Evolutionary conservation across 306 rosid genomes (phyloP), one percentile per base, ranked within the genome.

Genomic region (Glycyrrhiza uralensis): DNA sequence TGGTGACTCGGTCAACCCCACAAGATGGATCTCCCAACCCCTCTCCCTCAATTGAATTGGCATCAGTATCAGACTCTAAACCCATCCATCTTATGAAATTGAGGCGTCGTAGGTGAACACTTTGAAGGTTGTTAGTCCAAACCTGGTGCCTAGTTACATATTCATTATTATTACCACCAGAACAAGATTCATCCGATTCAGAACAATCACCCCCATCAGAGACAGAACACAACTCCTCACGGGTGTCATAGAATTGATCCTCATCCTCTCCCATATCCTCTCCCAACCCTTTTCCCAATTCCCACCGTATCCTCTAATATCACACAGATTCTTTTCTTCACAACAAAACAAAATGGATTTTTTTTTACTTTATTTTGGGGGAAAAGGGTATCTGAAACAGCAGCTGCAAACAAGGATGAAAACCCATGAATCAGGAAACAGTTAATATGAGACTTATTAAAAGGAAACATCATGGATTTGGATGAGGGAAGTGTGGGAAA

Each of bases 21-120:
- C 63, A 22, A 23, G 42, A 71, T 32, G 20, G 61, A 80, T 71
- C 78, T 42, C 32, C 72, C 49, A 67, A 79, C 62, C 83, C 81
- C 47, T 75, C 81, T 39, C 60, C 70, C 63, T 26, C 33, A 33
- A 47, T 14, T 20, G 71, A 80, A 66, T 69, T 77, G 54, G 1
- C 35, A 56, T 79, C 84, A 55, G 1, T 30, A 56, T 79, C 84
- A 55, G 76, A 69, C 59, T 71, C 87, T 28, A 84, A 66, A 72
- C 82, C 79, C 91, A 89, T 81, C 91, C 90, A 92, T 78, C 80
- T 80, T 28, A 84, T 38, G 84, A 92, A 89, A 80, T 82, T 85
- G 24, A 17, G 79, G 57, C 96, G 86, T 20, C 97, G 79, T 50
- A 66, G 85, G 19, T 81, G 51, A 66, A 92, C 97, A 79, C 88